Evolutionary conservation across 768 basidiomycete species (phyloP), one percentile per base, ranked within the genome.

Genomic region (Tylopilus subfusipes): DNA sequence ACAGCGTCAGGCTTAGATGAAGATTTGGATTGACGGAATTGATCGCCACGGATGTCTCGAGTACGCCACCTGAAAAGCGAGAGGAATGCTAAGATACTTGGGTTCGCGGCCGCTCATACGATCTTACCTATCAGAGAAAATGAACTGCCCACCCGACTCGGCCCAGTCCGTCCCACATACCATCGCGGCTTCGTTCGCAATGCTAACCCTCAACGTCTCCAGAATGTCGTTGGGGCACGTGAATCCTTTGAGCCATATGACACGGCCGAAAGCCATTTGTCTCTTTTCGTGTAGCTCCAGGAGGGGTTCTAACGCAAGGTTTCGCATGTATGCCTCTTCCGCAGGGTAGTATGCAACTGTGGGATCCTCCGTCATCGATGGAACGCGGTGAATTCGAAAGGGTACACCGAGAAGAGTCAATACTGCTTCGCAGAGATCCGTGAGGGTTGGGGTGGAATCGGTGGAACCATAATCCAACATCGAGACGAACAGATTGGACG

Each of bases 91-190:
- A 36, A 39, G 56, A 10, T 21, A 27, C 18, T 5, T 30, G 24
- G 7, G 18, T 11, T 24, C 6, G 12, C 27, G 16, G 8, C 2
- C 5, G 14, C 31, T 5, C 33, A 21, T 27, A 30, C 0, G 70
- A 16, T 12, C 85, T 46, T 59, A 92, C 94, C 96, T 80, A 72
- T 98, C 96, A 18, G 95, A 98, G 73, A 97, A 98, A 61, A 98
- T 94, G 77, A 98, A 99, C 73, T 93, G 89, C 0, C 94, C 94
- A 59, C 93, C 91, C 64, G 94, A 90, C 71, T 99, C 95, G 12
- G 94, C 96, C 97, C 97, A 99, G 67, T 99, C 97, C 96, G 98
- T 98, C n/a, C 95, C 96, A 67, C 97, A 98, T 2, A 98, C 93
- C 92, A 99, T 93, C 0, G 94, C 92, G 3, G 97, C 97, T 60